Evolutionary conservation across 2,329 filamentous ascomycete genomes (phyloP), one percentile per base, ranked within the genome.

Genomic region (Neurospora sp.): DNA sequence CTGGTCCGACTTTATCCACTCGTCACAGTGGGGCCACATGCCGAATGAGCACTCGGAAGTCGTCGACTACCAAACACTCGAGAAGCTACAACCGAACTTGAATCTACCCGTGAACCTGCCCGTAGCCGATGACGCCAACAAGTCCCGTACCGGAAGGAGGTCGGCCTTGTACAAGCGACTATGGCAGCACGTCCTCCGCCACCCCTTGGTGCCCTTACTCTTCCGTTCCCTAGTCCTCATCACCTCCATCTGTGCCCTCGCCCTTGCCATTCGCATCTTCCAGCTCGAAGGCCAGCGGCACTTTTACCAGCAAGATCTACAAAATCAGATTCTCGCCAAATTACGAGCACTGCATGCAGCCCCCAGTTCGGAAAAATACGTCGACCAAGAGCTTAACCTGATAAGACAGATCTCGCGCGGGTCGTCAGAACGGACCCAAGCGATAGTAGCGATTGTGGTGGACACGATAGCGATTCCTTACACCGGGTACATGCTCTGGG

Each of bases 401-500:
- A 17, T 62, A 62, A 62, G 3, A 62, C 13, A 62, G 52, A 62
- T 62, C 52, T 33, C 52, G 13, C 23, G 23, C 28, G 52, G 52
- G 15, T 70, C 74, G 8, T 74, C 76, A 2, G 89, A 93, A 78
- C 89, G 87, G 38, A 88, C 91, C 46, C 96, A 96, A 68, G 91
- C 93, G 8, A 87, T 93, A 71, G 93, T 98, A 82, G 95, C 95
- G 38, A 90, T 98, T 69, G 88, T 93, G 42, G 92, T 99, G 46
- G 95, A 98, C 80, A 89, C 91, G 7, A 86, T 98, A 15, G 95
- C 96, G 3, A 86, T 98, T 71, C 89, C 95, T 2, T 99, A 98
- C 80, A 91, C 96, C 69, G 82, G 92, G 67, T 98, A 97, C 81
- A 96, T 98, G 82, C 96, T 94, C 33, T 97, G 90, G 82, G 96